Base-by-base conservation (phyloP, 176 grass and related monocot genomes). In the Musa acuminata region DNA sequence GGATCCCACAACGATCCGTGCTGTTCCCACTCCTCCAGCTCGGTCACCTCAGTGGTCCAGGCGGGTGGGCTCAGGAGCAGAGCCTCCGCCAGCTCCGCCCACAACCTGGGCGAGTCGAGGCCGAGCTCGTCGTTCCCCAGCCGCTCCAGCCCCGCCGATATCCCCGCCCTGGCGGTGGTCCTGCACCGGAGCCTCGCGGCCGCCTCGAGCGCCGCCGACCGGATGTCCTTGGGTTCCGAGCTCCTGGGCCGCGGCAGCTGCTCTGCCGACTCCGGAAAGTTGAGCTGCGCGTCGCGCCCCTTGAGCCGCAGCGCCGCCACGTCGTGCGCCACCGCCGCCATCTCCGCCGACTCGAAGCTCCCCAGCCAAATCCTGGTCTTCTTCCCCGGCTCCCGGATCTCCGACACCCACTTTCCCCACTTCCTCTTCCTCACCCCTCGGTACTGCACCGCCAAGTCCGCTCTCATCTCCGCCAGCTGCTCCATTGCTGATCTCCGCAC, bases 301-400 rank as follows among this genome's bases (percentile, higher is more conserved):
- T 83, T 84, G 20, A 97, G 85, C 19, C 74, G 74, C 11, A 97
- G 81, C 63, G 84, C 87, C 0, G 93, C 93, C 66, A 97, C 93
- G 73, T 97, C 93, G 72, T 93, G 93, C 72, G 93, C 93, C 19
- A 88, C 93, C 1, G 93, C 93, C 0, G 93, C 93, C 87, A 97
- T 90, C 87, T 97, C 90, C 19, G 93, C 83, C 0, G 87, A 93
- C 81, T 93, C 93, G 77, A 97, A 97, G 77, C 93, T 97, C 16
- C 93, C 93, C 1, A 97, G 87, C 93, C 93, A 97, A 72, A 97
- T 97, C 65, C 93, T 83, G 21, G 90, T 87, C 83, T 97, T 97
- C 87, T 97, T 97, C 52, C 93, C 93, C 8, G 93, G 93, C 79
- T 97, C 93, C n/a, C 93, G 84, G 78, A 96, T 96, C 81, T 96